Conservation (phyloP, 139 green algal genomes). For the Auxenochlorella pyrenoidosa region DNA sequence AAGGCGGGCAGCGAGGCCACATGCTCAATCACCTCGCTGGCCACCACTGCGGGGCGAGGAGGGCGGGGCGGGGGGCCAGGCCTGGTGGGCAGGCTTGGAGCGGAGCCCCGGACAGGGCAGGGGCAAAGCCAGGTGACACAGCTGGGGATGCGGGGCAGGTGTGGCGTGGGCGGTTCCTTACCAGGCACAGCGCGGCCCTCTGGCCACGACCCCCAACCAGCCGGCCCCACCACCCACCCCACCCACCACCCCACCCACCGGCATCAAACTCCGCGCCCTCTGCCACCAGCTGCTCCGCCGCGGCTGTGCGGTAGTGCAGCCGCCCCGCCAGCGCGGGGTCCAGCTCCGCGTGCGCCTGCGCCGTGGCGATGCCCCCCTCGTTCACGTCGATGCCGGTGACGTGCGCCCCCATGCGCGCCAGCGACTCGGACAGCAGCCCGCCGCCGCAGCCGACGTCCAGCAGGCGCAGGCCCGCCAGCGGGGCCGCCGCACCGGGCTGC, state of each 20-base stretch:
- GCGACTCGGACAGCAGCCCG: constrained; percentile 82
- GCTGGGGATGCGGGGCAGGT: neutral
- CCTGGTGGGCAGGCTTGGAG: no score
- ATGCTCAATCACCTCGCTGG: constrained; percentile 82
- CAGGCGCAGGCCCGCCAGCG: constrained; percentile 58
- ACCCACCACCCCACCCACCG: constrained; percentile 54
- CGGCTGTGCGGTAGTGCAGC: constrained; percentile 38
- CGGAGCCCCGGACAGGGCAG: no score
- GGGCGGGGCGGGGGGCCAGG: no score
- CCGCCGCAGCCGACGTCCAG: constrained; percentile 94
- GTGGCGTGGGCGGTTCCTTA: no score
- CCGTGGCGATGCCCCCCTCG: constrained; percentile 47
- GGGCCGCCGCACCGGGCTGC: neutral
- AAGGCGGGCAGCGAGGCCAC: constrained; percentile 63
- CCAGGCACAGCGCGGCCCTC: no score
- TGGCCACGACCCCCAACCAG: no score
- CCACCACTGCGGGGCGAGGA: constrained; percentile 58
- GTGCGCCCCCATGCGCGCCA: constrained; percentile 81
- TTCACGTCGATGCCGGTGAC: constrained; percentile 74
- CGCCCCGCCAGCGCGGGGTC: constrained; percentile 41
- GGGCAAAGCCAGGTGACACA: neutral
- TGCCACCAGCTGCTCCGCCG: constrained; percentile 56
- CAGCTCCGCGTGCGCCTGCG: constrained; percentile 43
- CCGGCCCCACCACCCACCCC: constrained; percentile 14
- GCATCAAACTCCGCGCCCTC: constrained; percentile 58